Evolutionary conservation across 2,329 filamentous ascomycete genomes (phyloP), one percentile per base, ranked within the genome.

Genomic region (Stemphylium vesicarium): DNA sequence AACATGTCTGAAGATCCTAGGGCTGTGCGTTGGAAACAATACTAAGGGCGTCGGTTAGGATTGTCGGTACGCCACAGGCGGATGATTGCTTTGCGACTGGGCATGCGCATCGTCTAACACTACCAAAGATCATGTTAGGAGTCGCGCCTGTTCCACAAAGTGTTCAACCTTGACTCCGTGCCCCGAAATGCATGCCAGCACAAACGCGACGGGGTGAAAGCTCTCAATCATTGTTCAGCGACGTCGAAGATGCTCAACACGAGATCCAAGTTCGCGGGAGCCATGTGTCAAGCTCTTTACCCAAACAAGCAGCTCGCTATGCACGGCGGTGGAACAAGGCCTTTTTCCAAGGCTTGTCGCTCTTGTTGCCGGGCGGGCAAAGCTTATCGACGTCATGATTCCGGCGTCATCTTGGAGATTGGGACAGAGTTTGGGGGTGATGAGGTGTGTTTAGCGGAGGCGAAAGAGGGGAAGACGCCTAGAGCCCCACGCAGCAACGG

Each of bases 351-450:
- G 33, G n/a, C 39, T 53, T 49, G 40, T 48, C 37, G 31, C 38
- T 47, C 61, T 62, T 63, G 54, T 53, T 53, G 44, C 22, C 39
- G 12, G n/a, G 33, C 16, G 29, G 15, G 35, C 6, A 49, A 64
- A 62, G 60, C 64, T 65, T 65, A 40, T 54, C 22, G 37, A 65
- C 65, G 59, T 68, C 62, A 68, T 66, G 37, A 22, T 58, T 35
- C 33, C 18, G 24, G 43, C 26, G 3, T 29, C n/a, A 33, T 33
- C 22, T 12, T 38, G 33, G 16, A 18, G 10, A 18, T 13, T 52
- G 35, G 31, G 26, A 41, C 7, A 20, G 12, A 31, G 20, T 26
- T 26, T 2, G n/a, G 24, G 24, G 33, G 31, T 29, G 35, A 29
- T 36, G 18, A 22, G 32, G 26, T 33, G 31, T 36, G 13, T 46